Evolutionary conservation across 164 flowering plant genomes (phyloP).

Genomic region (Vitis labrusca): DNA sequence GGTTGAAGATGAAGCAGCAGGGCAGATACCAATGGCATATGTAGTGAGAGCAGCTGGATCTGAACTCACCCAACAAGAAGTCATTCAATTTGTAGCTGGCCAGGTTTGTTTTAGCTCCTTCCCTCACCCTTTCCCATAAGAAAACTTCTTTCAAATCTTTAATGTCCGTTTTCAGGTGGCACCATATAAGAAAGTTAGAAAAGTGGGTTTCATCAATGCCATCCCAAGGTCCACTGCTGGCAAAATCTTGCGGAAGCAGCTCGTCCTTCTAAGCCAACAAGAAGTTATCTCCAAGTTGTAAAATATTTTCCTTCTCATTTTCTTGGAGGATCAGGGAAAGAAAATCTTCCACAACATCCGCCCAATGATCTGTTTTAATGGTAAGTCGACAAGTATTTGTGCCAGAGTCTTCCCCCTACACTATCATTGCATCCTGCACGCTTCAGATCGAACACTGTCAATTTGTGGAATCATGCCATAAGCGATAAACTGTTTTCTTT

Average conservation of each 20-base stretch:
- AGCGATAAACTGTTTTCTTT: too few relatives aligned
- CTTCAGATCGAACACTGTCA: too few relatives aligned
- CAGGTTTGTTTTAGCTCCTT: conserved; percentile 41
- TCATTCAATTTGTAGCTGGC: conserved; percentile 56
- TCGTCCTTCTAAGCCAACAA: conserved; percentile 33
- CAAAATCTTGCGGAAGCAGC: conserved; percentile 61
- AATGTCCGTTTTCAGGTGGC: conserved; percentile 46
- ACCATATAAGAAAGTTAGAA: conserved; percentile 68
- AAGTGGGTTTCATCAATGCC: conserved; percentile 42
- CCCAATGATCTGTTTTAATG: too few relatives aligned
- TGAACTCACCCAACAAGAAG: conserved; percentile 45
- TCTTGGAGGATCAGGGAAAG: too few relatives aligned
- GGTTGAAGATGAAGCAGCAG: conserved; percentile 65
- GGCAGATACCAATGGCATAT: conserved; percentile 74
- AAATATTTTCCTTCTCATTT: not conserved
- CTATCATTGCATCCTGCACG: too few relatives aligned
- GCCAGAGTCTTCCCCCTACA: too few relatives aligned
- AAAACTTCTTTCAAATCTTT: not conserved
- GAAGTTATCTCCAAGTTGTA: conserved; percentile 40
- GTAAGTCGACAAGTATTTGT: too few relatives aligned
- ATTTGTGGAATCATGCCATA: too few relatives aligned
- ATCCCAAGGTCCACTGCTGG: conserved; percentile 75
- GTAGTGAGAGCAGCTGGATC: conserved; percentile 50
- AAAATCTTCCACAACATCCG: too few relatives aligned
- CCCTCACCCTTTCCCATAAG: not conserved